Percentiles rank a stretch among this genome's conserved stretches.
These are phyloP conservation scores for Zea mays DNA, from an alignment of 176 grass and related monocot species.

Conservation along the genomic window Zm-B73-REFERENCE-NAM-5.0 NC_050100.1:174189501-174190000, in stretches of 20 bases:
- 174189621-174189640: background rate
- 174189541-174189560: conserved; percentile 86
- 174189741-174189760: too few relatives aligned
- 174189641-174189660: background rate
- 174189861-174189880: too few relatives aligned
- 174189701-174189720: background rate
- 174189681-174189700: background rate
- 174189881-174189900: too few relatives aligned
- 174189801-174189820: too few relatives aligned
- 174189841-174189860: too few relatives aligned
- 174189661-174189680: background rate
- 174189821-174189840: too few relatives aligned
- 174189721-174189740: too few relatives aligned
- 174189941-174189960: background rate
- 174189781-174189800: too few relatives aligned
- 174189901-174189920: too few relatives aligned
- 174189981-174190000: background rate
- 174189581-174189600: conserved; percentile 60
- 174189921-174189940: background rate
- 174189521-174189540: conserved; percentile 78
- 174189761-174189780: too few relatives aligned
- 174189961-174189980: background rate
- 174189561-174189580: conserved; percentile 61
- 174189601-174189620: conserved; percentile 59
- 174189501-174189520: conserved; percentile 48